Evolutionary conservation across 1,139 yeast species (phyloP), one percentile per base, ranked within the genome.

Genomic region (Suhomyces terraborum): DNA sequence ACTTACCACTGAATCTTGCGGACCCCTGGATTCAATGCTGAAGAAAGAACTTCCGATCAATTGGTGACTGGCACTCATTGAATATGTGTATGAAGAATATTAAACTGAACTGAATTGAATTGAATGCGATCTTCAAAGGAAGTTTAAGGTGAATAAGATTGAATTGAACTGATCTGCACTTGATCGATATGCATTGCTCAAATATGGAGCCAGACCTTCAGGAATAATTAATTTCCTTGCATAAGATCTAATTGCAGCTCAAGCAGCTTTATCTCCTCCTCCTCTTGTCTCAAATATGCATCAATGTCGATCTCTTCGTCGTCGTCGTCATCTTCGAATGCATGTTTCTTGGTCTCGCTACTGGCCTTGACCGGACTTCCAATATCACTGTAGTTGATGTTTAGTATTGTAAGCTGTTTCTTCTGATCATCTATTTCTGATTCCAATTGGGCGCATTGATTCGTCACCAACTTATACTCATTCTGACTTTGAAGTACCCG

Each of bases 261-360:
- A 29, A 71, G 54, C 18, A 50, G 55, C 25, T 45, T 50, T 9
- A 71, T 67, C 42, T 64, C 72, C 28, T 52, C 52, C 50, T 70
- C 73, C 48, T 69, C 76, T 19, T 49, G 49, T 30, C 49, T 46
- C 8, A 71, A 66, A 30, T 55, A 53, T 33, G 62, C 66, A 38
- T 67, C 74, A 6, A 69, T 48, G 42, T 64, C 66, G 10, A 58
- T 35, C 24, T 68, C 70, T 4, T 67, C 62, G 21, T 53, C 51
- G 22, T 59, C 61, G 35, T 62, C 69, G 8, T 66, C 45, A 34
- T 60, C 62, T 12, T 53, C 36, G 10, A 13, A n/a, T 4, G 17
- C 39, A 22, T 45, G 47, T 24, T n/a, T 24, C 18, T 24, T 32
- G 21, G 16, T 19, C 16, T 49, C 53, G 32, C 51, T 58, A 22